A percentile compares a stretch with the other conserved stretches of the same genome.
Evolutionary conservation across 1,284 basidiomycete species (phyloP).

Genomic region (Boletellus deceptivus): DNA sequence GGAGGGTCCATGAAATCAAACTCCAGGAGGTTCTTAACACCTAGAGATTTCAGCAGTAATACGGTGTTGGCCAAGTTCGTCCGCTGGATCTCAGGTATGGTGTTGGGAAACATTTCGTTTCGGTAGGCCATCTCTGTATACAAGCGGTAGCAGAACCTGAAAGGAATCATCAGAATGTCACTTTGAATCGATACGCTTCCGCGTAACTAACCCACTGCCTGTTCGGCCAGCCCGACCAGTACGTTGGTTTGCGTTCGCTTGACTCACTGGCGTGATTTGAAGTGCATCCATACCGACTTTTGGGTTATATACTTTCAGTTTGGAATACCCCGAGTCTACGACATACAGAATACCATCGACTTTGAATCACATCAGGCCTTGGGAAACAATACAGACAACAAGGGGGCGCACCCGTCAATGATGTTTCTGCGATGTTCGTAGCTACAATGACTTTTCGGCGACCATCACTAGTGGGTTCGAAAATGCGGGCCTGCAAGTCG

Average conservation of each 20-base stretch:
- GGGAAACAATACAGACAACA: background rate
- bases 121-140: constrained; percentile 85
- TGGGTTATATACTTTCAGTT: constrained; percentile 98
- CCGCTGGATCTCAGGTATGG: constrained; percentile 97
- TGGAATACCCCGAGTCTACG: constrained; percentile 95
- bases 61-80: constrained; percentile 98
- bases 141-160: constrained; percentile 88
- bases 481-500: constrained; percentile 97
- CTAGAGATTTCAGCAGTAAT: constrained; percentile 88
- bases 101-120: constrained; percentile 89
- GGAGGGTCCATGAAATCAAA: constrained; percentile 99
- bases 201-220: constrained; percentile 73
- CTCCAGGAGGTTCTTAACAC: constrained; percentile 95
- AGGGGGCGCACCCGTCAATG: constrained; percentile 72
- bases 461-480: constrained; percentile 92
- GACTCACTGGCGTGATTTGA: constrained; percentile 98
- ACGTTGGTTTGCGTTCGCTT: constrained; percentile 95
- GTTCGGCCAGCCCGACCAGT: constrained; percentile 96
- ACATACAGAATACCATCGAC: constrained; percentile 98
- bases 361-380: constrained; percentile 30
- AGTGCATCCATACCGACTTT: constrained; percentile 99
- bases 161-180: constrained; percentile 10
- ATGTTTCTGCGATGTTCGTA: constrained; percentile 99
- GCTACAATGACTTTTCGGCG: constrained; percentile 96
- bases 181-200: background rate